Percentiles rank a stretch among this genome's conserved stretches.
Evolutionary conservation across 2,329 filamentous ascomycete genomes (phyloP).

Genomic region (Paecilomyces niveus): DNA sequence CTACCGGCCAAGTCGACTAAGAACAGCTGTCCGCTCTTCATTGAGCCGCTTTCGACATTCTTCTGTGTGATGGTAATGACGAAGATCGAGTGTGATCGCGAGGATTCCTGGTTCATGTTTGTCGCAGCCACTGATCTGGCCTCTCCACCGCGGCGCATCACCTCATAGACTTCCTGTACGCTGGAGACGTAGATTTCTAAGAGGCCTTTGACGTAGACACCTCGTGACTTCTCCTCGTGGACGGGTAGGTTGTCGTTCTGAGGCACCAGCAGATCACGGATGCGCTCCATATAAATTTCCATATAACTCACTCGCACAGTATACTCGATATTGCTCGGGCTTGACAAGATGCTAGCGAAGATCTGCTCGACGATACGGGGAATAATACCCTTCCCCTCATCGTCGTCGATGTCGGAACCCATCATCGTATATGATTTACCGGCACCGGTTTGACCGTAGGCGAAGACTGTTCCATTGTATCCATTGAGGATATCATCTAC

Average conservation of each 20-base stretch:
- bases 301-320: conserved; percentile 98
- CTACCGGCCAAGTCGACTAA: conserved; percentile 96
- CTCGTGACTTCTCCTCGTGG: conserved; percentile 95
- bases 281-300: conserved; percentile 99
- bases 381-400: conserved; percentile 83
- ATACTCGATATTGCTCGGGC: conserved; percentile 90
- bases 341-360: conserved; percentile 88
- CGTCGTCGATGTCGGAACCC: conserved; percentile 89
- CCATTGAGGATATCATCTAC: conserved; percentile 98
- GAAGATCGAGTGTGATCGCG: conserved; percentile 96
- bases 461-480: conserved; percentile 98
- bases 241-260: conserved; percentile 94
- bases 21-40: conserved; percentile 94
- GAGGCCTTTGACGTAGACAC: conserved; percentile 93
- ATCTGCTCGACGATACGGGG: conserved; percentile 97
- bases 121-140: conserved; percentile 89
- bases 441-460: conserved; percentile 95
- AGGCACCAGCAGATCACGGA: conserved; percentile 84
- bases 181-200: conserved; percentile 93
- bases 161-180: conserved; percentile 92
- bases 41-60: conserved; percentile 91
- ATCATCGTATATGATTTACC: conserved; percentile 99
- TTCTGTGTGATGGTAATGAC: conserved; percentile 96
- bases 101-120: conserved; percentile 99
- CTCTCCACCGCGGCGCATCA: conserved; percentile 86